Conservation (phyloP, 768 basidiomycete genomes). For the Udeniomyces megalosporus region DNA sequence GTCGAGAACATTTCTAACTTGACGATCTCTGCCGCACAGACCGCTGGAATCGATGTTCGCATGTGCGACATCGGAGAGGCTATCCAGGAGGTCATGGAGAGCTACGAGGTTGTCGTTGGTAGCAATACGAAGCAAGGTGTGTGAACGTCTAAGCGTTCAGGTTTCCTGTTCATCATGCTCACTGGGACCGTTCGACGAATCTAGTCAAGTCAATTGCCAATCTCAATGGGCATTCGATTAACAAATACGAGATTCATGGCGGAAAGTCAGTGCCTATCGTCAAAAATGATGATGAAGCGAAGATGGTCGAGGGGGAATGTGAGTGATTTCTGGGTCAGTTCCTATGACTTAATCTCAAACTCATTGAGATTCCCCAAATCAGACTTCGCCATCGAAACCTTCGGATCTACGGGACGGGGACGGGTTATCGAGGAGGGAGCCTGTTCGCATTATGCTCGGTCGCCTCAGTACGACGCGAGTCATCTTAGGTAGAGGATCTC, state of each 20-base stretch:
- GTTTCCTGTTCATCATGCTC: background rate
- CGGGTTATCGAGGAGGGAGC: constrained; percentile 80
- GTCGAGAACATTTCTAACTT: background rate
- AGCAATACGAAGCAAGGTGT: constrained; percentile 67
- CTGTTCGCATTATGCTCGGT: constrained; percentile 70
- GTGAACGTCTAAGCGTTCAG: constrained; percentile 5
- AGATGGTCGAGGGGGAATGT: constrained; percentile 97
- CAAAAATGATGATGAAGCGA: constrained; percentile 72
- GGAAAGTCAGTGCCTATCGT: constrained; percentile 83
- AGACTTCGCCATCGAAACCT: constrained; percentile 93
- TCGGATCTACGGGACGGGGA: constrained; percentile 90
- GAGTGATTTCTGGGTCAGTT: background rate
- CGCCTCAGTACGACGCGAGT: constrained; percentile 1
- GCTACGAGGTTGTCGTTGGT: constrained; percentile 86
- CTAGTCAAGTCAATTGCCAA: constrained; percentile 85
- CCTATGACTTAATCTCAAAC: background rate
- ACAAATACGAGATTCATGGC: constrained; percentile 73
- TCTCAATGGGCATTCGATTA: constrained; percentile 86
- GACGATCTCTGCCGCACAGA: constrained; percentile 35
- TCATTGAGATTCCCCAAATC: background rate
- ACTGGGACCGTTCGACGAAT: background rate
- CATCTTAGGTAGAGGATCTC: constrained; percentile 52
- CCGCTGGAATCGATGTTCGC: constrained; percentile 89
- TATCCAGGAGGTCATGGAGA: constrained; percentile 98
- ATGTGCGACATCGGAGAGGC: constrained; percentile 78